These are phyloP conservation scores for Wilcoxina mikolae DNA, from an alignment of 495 filamentous ascomycete genomes.

Conservation along the genomic window DNA sequence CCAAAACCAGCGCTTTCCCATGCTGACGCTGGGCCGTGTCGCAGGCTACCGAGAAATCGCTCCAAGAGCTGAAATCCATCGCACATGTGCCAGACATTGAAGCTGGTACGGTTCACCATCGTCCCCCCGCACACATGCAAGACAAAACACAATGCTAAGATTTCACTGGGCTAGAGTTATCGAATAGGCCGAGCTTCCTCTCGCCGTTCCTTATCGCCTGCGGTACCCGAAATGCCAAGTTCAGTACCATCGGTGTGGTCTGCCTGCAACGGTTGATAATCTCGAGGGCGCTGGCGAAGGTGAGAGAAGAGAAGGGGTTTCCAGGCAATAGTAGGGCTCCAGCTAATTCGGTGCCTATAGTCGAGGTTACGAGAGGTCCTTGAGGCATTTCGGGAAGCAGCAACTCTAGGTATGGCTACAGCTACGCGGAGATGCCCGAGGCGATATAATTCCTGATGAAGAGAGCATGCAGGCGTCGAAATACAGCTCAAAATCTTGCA, in stretches of 20 bases:
- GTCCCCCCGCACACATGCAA: neutral
- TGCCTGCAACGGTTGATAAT: slow-evolving; percentile 82
- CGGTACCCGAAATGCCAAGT: slow-evolving; percentile 71
- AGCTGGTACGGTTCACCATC: slow-evolving; percentile 45
- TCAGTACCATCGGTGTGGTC: slow-evolving; percentile 68
- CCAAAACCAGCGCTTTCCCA: slow-evolving; percentile 6
- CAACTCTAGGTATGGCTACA: slow-evolving; percentile 40
- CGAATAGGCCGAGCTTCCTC: slow-evolving; percentile 64
- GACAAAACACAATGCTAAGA: slow-evolving; percentile 20
- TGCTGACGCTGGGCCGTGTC: slow-evolving; percentile 1
- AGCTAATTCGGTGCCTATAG: slow-evolving; percentile 21
- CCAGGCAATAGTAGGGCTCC: neutral
- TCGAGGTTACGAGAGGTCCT: slow-evolving; percentile 65
- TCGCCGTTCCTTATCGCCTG: slow-evolving; percentile 90
- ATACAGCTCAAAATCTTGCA: slow-evolving; percentile 94
- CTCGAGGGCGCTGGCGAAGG: slow-evolving; percentile 55
- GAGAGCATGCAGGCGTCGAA: slow-evolving; percentile 48
- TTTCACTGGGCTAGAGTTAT: slow-evolving; percentile 48
- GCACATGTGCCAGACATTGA: slow-evolving; percentile 71
- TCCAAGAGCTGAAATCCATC: slow-evolving; percentile 74
- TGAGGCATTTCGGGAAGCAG: slow-evolving; percentile 70
- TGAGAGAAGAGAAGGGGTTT: slow-evolving; percentile 21
- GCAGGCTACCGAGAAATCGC: slow-evolving; percentile 83
- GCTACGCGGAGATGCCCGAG: neutral
- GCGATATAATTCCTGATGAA: neutral